A percentile compares a stretch with the other conserved stretches of the same genome.
Evolutionary conservation across 169 alveolate species (phyloP).

Genomic region (Cryptosporidium tyzzeri): DNA sequence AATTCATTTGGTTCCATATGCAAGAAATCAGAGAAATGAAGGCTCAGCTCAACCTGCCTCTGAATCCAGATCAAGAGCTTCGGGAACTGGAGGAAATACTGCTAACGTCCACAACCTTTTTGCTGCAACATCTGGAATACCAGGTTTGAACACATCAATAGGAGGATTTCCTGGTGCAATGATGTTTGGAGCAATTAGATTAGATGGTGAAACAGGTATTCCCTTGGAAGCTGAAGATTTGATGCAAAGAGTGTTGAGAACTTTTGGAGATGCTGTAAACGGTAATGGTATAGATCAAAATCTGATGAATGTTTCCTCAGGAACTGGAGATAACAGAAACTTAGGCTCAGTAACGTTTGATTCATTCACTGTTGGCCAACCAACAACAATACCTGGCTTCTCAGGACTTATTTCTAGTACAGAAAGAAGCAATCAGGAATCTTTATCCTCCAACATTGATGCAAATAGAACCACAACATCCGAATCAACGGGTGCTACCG

Average conservation of each 20-base stretch:
- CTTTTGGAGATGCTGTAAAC: constrained; percentile 54
- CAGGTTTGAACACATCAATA: constrained; percentile 15
- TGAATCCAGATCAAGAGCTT: constrained; percentile 5
- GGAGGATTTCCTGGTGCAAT: constrained; percentile 75
- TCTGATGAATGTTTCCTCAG: not conserved
- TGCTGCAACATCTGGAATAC: not conserved
- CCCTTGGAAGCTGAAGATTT: constrained; percentile 66
- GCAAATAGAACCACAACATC: not conserved
- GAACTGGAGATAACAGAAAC: constrained; percentile 16
- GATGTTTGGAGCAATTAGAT: constrained; percentile 72
- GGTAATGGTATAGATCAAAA: constrained; percentile 1
- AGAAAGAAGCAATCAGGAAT: not conserved
- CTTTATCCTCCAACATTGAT: not conserved
- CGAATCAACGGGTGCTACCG: not conserved
- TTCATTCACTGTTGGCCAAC: constrained; percentile 12
- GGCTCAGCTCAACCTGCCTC: constrained; percentile 3
- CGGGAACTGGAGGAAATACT: not conserved
- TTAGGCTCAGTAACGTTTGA: not conserved
- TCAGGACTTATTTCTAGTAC: constrained; percentile 4
- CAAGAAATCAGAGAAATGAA: constrained; percentile 24
- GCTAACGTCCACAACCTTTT: constrained; percentile 18
- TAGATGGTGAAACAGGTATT: constrained; percentile 32
- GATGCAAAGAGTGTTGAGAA: constrained; percentile 67
- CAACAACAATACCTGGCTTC: constrained; percentile 11
- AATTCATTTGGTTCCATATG: constrained; percentile 64